Evolutionary conservation across 1,139 yeast species (phyloP).

Genomic region (Diutina rugosa): DNA sequence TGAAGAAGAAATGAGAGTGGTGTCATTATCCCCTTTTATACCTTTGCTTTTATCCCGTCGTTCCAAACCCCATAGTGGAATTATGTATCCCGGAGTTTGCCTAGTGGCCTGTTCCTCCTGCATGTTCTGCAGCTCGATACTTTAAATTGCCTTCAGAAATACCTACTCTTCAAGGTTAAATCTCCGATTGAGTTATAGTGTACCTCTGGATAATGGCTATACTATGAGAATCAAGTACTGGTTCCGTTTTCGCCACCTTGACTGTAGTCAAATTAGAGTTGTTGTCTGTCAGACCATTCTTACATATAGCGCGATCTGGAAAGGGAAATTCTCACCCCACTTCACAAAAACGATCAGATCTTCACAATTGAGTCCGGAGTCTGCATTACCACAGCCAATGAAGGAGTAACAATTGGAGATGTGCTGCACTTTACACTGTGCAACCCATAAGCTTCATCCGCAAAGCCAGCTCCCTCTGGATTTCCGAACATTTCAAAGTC

Average conservation of each 20-base stretch:
- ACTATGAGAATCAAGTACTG: no score
- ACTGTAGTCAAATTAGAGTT: no score
- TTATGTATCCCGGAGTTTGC: not conserved
- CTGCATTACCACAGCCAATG: not conserved
- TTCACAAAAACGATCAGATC: not conserved
- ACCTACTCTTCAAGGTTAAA: no score
- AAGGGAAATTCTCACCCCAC: not conserved
- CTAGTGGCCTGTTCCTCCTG: not conserved
- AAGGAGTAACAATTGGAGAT: not conserved
- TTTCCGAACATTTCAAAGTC: not conserved
- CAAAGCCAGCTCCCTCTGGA: no score
- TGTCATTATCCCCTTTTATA: not conserved
- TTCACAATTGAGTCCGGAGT: not conserved
- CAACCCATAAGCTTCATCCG: no score
- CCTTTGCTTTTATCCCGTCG: not conserved
- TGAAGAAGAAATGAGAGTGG: not conserved
- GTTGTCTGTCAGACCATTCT: not conserved
- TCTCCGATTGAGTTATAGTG: no score
- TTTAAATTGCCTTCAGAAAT: no score
- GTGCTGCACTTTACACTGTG: not conserved
- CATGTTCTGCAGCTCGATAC: not conserved
- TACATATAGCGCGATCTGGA: not conserved
- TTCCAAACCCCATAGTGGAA: not conserved
- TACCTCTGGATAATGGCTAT: no score
- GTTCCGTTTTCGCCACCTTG: no score